A percentile compares a stretch with the other conserved stretches of the same genome.
Conservation (phyloP, 78 protist genomes). For the Protostelium mycophagum region DNA sequence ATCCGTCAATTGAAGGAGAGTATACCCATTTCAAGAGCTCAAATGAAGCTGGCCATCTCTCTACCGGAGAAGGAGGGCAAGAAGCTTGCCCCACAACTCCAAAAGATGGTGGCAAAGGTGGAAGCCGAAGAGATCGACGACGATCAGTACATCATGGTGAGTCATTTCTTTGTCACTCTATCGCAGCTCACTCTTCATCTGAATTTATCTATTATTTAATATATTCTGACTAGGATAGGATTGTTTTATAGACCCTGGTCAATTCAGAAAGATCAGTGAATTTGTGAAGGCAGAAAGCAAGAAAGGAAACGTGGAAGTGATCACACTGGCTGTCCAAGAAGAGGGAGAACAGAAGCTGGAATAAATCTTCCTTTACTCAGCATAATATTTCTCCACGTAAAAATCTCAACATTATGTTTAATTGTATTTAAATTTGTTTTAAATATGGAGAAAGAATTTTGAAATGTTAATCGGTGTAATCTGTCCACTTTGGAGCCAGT, state of each 20-base stretch:
- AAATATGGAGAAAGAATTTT: too few species aligned
- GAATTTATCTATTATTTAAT: too few species aligned
- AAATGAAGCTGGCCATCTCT: conserved; percentile 61
- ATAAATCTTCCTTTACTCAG: too few species aligned
- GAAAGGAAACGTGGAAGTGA: conserved; percentile 50
- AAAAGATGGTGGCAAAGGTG: conserved; percentile 6
- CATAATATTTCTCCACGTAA: too few species aligned
- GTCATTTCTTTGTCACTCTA: too few species aligned
- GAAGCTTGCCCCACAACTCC: conserved; percentile 16
- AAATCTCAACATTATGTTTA: too few species aligned
- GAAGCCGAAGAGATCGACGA: conserved; percentile 42
- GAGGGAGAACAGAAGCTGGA: conserved; percentile 56
- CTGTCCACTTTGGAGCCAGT: too few species aligned
- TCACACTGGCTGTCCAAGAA: conserved; percentile 49
- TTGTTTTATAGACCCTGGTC: conserved; percentile 49
- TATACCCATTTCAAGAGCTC: conserved; percentile 78
- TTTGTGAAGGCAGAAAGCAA: conserved; percentile 27
- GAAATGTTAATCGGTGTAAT: too few species aligned
- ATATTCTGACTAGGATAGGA: too few species aligned
- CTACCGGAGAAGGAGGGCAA: conserved; percentile 38
- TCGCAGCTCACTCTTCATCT: too few species aligned
- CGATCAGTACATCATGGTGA: conserved; percentile 36
- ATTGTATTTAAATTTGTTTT: too few species aligned
- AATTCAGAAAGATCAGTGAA: conserved; percentile 36
- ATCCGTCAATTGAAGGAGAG: conserved; percentile 40